Conservation (phyloP, 2,329 filamentous ascomycete genomes). For the Alternaria viburni region DNA sequence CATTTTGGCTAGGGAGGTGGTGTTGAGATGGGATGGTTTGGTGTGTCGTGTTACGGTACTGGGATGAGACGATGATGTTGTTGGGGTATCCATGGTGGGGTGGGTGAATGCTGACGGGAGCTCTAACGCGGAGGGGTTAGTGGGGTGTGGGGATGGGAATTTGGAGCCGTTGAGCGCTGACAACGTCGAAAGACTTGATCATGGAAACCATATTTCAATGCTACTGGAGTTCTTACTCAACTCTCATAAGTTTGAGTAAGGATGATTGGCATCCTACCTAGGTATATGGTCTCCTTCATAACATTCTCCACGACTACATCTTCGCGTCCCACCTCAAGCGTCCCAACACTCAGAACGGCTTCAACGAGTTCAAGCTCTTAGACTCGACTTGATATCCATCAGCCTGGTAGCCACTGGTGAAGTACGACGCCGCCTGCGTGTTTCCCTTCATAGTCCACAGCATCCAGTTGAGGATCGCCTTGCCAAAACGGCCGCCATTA, state of each 20-base stretch:
- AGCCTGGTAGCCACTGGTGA: slow-evolving; percentile 3
- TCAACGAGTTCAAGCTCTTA: slow-evolving; percentile 6
- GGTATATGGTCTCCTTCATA: background rate
- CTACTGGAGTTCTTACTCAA: background rate
- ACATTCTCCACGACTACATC: background rate
- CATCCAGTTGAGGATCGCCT: slow-evolving; percentile 17
- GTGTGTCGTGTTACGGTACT: background rate
- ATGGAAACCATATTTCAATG: background rate
- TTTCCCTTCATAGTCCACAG: slow-evolving; percentile 23
- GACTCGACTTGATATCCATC: slow-evolving; percentile 18
- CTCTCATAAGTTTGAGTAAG: accelerated
- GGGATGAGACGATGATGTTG: background rate
- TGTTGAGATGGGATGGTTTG: background rate
- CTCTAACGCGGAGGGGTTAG: background rate
- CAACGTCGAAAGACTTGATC: background rate
- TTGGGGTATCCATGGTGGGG: background rate
- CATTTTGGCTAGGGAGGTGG: background rate
- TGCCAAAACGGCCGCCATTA: slow-evolving; percentile 25
- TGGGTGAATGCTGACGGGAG: background rate
- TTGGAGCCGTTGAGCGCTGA: background rate
- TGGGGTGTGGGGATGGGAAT: too few species aligned
- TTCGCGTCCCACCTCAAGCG: background rate
- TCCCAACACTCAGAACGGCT: slow-evolving; percentile 4
- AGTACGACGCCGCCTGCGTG: slow-evolving; percentile 7
- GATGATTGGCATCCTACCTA: background rate